A percentile compares a stretch with the other conserved stretches of the same genome.
These are phyloP conservation scores for Parathielavia appendiculata DNA, from an alignment of 495 filamentous ascomycete genomes.

Conservation along the genomic window DNA sequence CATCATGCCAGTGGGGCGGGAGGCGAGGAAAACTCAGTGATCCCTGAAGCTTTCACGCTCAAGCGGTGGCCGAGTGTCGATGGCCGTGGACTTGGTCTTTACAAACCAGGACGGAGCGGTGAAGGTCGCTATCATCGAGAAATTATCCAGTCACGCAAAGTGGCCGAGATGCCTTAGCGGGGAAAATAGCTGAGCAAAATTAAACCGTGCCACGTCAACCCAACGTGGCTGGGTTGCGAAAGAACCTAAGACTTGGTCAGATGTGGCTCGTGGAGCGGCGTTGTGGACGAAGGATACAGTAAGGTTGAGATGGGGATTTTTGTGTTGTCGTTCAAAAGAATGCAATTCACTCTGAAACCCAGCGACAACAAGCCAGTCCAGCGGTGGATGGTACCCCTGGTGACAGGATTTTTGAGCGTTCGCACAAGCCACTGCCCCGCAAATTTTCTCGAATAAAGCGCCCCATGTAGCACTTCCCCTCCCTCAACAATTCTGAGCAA, in stretches of 20 bases:
- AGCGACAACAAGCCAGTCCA: conserved; percentile 1
- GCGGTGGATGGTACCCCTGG: conserved; percentile 3
- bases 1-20: conserved; percentile 14
- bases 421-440: conserved; percentile 20
- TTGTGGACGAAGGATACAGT: background rate
- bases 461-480: conserved; percentile 31
- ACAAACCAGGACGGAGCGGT: conserved; percentile 8
- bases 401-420: background rate
- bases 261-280: conserved; percentile 4
- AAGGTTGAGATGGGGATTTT: background rate
- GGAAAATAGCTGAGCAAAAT: background rate
- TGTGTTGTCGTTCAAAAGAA: background rate
- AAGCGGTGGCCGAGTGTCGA: conserved; percentile 13
- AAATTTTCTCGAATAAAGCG: conserved; percentile 25
- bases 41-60: conserved; percentile 17
- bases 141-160: background rate
- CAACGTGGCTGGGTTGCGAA: background rate
- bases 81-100: conserved; percentile 8
- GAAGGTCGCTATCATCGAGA: background rate
- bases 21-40: conserved; percentile 17
- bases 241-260: background rate
- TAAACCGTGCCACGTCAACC: conserved; percentile 6
- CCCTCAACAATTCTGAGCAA: conserved; percentile 32
- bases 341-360: background rate
- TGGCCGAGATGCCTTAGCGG: background rate